phyloP scores from a whole-genome alignment of 495 filamentous ascomycete species.

The Paragyromitra xinjiangensis region DNA sequence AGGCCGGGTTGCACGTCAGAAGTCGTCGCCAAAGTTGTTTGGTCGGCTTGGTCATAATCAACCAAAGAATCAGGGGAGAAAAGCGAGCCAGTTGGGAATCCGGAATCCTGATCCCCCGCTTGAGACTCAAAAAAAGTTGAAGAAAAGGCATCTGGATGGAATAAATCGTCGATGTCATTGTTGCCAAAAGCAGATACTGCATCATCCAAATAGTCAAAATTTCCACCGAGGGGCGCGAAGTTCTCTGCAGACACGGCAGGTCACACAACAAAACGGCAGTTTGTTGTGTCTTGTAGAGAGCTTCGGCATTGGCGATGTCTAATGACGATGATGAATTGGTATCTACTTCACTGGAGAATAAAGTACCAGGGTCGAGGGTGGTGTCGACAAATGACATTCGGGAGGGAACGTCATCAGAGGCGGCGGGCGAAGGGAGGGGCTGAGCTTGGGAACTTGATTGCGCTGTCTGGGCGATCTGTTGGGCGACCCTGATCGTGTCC shows the following conservation, averaged over 20 bases:
- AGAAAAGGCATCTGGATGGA: conserved; percentile 56
- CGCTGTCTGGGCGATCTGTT: conserved; percentile 38
- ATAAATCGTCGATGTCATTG: conserved; percentile 54
- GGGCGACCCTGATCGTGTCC: conserved; percentile 59
- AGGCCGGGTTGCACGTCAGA: conserved; percentile 55
- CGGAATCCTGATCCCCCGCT: conserved; percentile 53
- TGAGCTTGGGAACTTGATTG: conserved; percentile 40
- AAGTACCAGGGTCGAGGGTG: conserved; percentile 66
- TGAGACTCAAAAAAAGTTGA: conserved; percentile 56
- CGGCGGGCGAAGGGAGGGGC: conserved; percentile 30
- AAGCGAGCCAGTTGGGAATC: conserved; percentile 53
- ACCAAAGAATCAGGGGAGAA: conserved; percentile 55
- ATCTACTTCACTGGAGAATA: conserved; percentile 59
- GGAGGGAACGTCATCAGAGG: conserved; percentile 36
- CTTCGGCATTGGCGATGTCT: conserved; percentile 64
- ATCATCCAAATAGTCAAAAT: conserved; percentile 54
- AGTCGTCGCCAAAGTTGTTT: conserved; percentile 54
- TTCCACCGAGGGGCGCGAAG: conserved; percentile 49
- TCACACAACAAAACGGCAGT: conserved; percentile 99
- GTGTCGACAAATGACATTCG: conserved; percentile 37
- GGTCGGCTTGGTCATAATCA: conserved; percentile 55
- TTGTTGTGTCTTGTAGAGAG: conserved; percentile 98
- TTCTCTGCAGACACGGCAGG: conserved; percentile 88
- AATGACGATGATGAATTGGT: conserved; percentile 50
- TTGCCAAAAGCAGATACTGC: conserved; percentile 55